Conservation (phyloP, 345 rosid species). For the Rhizophora mangle region DNA sequence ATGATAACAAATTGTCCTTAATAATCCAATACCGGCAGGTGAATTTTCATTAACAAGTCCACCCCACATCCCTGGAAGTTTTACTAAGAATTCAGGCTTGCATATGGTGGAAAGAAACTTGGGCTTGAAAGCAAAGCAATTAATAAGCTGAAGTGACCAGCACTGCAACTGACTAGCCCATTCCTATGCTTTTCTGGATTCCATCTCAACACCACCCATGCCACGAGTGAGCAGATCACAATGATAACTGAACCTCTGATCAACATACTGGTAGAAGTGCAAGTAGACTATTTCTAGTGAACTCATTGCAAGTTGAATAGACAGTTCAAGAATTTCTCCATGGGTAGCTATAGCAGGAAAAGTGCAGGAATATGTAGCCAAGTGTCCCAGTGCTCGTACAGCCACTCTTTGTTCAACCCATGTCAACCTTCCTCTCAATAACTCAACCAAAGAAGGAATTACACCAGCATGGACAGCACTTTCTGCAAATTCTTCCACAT, state of each 20-base stretch:
- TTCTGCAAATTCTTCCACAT: slow-evolving; percentile 96
- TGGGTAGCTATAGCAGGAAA: slow-evolving; percentile 76
- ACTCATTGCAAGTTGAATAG: slow-evolving; percentile 88
- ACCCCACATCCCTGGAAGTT: slow-evolving; percentile 99
- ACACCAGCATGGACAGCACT: slow-evolving; percentile 83
- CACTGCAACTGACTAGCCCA: slow-evolving; percentile 99
- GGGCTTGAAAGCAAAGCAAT: slow-evolving; percentile 96
- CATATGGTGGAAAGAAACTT: slow-evolving; percentile 92
- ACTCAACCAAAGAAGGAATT: slow-evolving; percentile 84
- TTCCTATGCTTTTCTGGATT: slow-evolving; percentile 96
- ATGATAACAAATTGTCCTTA: slow-evolving; percentile 94
- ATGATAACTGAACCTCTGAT: slow-evolving; percentile 82
- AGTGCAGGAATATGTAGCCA: slow-evolving; percentile 88
- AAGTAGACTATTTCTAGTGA: slow-evolving; percentile 94
- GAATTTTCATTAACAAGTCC: slow-evolving; percentile 98
- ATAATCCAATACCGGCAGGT: slow-evolving; percentile 94
- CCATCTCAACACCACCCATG: slow-evolving; percentile 99
- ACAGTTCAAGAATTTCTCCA: slow-evolving; percentile 83
- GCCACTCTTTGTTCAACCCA: slow-evolving; percentile 99
- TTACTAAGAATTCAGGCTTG: slow-evolving; percentile 85
- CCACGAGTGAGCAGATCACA: slow-evolving; percentile 98
- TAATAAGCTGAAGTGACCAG: slow-evolving; percentile 99
- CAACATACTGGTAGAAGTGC: slow-evolving; percentile 83
- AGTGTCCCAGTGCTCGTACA: slow-evolving; percentile 89
- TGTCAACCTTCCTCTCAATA: slow-evolving; percentile 86